Conservation (phyloP, 306 rosid species). For the Datisca glomerata region DNA sequence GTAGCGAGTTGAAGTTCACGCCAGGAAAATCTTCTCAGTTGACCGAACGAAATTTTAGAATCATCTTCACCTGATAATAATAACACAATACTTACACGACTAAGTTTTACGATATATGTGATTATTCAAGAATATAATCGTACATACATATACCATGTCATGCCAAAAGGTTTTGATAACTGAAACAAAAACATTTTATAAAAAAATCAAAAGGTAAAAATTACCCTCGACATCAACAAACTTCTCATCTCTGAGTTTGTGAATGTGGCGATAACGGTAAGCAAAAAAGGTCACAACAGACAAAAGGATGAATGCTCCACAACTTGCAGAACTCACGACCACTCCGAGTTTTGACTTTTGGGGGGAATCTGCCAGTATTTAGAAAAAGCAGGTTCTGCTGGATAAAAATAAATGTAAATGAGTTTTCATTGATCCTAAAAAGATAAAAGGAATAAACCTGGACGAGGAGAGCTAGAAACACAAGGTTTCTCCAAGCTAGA, state of each 20-base stretch:
- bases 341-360: slow-evolving; percentile 34
- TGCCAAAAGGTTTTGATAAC: background rate
- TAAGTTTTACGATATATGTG: background rate
- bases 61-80: slow-evolving; percentile 65
- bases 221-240: slow-evolving; percentile 82
- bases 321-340: slow-evolving; percentile 41
- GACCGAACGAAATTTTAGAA: slow-evolving; percentile 46
- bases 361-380: slow-evolving; percentile 40
- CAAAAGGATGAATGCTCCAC: slow-evolving; percentile 50
- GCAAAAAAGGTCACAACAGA: slow-evolving; percentile 40
- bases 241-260: slow-evolving; percentile 27
- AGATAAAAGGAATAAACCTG: slow-evolving; percentile 34
- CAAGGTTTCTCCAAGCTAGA: slow-evolving; percentile 59
- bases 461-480: slow-evolving; percentile 43
- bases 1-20: slow-evolving; percentile 85
- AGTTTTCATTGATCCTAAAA: too few species aligned
- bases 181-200: too few species aligned
- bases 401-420: background rate
- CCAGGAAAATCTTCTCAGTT: slow-evolving; percentile 72
- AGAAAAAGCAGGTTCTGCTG: slow-evolving; percentile 1
- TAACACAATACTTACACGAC: background rate
- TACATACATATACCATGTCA: background rate
- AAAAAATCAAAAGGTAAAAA: too few species aligned
- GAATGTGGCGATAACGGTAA: slow-evolving; percentile 30
- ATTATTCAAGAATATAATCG: background rate